Base-by-base conservation (phyloP, 345 rosid genomes). In the Eucalyptus decipiens region DNA sequence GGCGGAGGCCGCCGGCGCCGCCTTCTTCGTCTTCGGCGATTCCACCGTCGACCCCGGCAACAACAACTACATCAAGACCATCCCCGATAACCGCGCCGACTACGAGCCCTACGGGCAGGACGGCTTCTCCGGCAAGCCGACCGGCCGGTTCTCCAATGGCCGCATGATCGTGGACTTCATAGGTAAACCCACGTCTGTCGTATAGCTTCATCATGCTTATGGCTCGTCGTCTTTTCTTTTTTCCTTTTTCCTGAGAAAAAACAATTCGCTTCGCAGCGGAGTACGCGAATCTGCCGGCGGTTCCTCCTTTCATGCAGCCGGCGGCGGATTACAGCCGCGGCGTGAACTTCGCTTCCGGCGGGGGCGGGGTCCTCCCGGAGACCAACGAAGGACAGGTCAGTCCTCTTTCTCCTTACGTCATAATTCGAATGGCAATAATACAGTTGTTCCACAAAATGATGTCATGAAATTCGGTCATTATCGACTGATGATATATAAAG, bases 1-100 rank as follows among this genome's bases (percentile, higher is more conserved):
- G 28, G 24, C 42, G 18, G 65, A n/a, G 28, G 65, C 52, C 7
- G 81, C 18, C 30, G 8, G 37, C 48, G 58, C 43, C 48, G 58
- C 94, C 2, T 90, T 94, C 54, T 94, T 94, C 91, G 89, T 94
- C 85, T 94, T 94, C 34, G 96, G 96, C 16, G 95, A 94, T 91
- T 94, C 96, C 88, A 87, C 90, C 4, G 95, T 93, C 4, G 95
- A 94, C 88, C 87, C 89, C 8, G 95, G 95, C 72, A 94, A 94
- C 94, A 94, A 94, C 88, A 93, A 94, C n/a, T 92, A 93, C 92
- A 92, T 94, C 92, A 50, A 87, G 18, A 93, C 94, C 18, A 62
- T 51, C 51, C 90, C 93, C 13, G 93, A 93, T 18, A 91, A 91
- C 90, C 91, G 89, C 30, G 94, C 96, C 23, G 88, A 93, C 90